Percentiles rank a stretch among this genome's conserved stretches.
These are phyloP conservation scores for Aaosphaeria arxii DNA, from an alignment of 2,329 filamentous ascomycete species.

Conservation along the genomic window DNA sequence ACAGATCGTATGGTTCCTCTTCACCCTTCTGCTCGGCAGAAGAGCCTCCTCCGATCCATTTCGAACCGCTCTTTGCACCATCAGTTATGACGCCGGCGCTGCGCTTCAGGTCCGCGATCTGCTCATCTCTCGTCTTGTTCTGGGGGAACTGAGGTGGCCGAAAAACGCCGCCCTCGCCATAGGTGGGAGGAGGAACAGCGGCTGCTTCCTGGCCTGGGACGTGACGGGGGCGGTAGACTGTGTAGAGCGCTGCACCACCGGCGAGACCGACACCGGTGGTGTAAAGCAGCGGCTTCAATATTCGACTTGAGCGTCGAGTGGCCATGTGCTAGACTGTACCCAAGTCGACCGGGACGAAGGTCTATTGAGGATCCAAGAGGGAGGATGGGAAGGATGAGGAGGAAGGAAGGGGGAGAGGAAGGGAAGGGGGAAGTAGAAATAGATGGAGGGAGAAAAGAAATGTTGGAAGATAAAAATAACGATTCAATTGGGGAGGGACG, in stretches of 20 bases:
- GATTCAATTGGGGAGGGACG: no score
- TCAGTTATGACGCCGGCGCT: slow-evolving; percentile 43
- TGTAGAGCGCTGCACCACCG: slow-evolving; percentile 57
- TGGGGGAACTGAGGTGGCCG: slow-evolving; percentile 64
- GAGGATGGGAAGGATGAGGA: background rate
- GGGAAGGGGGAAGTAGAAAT: background rate
- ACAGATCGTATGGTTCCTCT: slow-evolving; percentile 66
- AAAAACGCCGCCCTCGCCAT: slow-evolving; percentile 66
- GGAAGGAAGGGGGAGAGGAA: background rate
- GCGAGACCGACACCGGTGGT: slow-evolving; percentile 53
- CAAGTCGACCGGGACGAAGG: slow-evolving; percentile 1
- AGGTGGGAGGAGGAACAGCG: slow-evolving; percentile 67
- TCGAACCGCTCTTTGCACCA: slow-evolving; percentile 25
- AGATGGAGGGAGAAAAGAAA: no score
- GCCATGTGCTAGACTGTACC: slow-evolving; percentile 21
- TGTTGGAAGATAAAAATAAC: no score
- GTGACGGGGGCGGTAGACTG: slow-evolving; percentile 66
- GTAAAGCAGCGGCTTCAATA: slow-evolving; percentile 59
- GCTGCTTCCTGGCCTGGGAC: slow-evolving; percentile 68
- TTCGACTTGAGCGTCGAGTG: slow-evolving; percentile 39
- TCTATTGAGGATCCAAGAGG: background rate
- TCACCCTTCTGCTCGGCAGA: slow-evolving; percentile 20
- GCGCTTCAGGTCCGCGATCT: slow-evolving; percentile 59
- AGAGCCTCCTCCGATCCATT: slow-evolving; percentile 36
- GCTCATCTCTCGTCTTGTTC: slow-evolving; percentile 60